phyloP scores from a whole-genome alignment of 1,139 yeast genomes.

The Geotrichum restrictum region DNA sequence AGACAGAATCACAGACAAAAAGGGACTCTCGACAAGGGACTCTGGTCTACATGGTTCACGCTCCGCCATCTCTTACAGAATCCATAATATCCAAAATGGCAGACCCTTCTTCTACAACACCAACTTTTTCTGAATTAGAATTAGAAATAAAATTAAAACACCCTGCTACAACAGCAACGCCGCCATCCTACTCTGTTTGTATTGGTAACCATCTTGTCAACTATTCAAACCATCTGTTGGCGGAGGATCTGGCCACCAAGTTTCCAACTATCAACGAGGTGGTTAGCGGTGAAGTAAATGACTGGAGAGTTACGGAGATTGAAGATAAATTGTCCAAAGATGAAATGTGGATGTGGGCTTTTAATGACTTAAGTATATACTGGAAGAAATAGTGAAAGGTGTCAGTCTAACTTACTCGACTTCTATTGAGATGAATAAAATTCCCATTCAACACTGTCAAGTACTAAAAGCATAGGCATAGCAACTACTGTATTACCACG shows the following conservation, averaged over 20 bases:
- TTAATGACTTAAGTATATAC: conserved; percentile 38
- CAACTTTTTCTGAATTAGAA: too few relatives aligned
- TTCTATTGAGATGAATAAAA: too few relatives aligned
- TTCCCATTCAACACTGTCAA: too few relatives aligned
- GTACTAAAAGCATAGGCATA: too few relatives aligned
- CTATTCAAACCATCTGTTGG: conserved; percentile 27
- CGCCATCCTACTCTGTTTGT: conserved; percentile 15
- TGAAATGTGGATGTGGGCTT: conserved; percentile 38
- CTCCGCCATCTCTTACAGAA: conserved; percentile 59
- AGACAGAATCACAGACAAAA: too few relatives aligned
- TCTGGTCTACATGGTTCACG: conserved; percentile 61
- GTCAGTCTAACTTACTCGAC: too few relatives aligned
- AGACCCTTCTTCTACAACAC: background rate
- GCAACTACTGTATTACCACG: too few relatives aligned
- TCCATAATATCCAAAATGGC: conserved; percentile 36
- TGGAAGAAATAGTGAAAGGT: conserved; percentile 9
- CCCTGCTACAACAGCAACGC: too few relatives aligned
- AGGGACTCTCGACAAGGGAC: too few relatives aligned
- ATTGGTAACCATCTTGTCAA: conserved; percentile 39
- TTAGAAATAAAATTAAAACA: too few relatives aligned
- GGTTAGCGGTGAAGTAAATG: too few relatives aligned
- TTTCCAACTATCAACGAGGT: conserved; percentile 25
- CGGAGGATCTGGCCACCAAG: conserved; percentile 23
- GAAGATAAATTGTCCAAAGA: conserved; percentile 27
- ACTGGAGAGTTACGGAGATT: conserved; percentile 24